phyloP scores from a whole-genome alignment of 192 early-diverging fungal genomes.

The Coemansia sp. region DNA sequence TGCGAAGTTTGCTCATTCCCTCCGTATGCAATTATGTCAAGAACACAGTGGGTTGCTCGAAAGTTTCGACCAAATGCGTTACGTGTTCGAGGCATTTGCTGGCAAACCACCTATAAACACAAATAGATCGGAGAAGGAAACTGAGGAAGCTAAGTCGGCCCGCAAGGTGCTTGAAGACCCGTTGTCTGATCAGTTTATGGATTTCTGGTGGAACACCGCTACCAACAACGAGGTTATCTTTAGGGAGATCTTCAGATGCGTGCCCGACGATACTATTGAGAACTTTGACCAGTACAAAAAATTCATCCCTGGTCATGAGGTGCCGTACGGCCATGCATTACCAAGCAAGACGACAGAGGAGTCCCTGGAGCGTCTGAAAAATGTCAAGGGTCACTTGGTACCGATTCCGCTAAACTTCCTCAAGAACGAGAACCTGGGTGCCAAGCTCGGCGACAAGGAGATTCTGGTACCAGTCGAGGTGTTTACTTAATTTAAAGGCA shows the following conservation, averaged over 20 bases:
- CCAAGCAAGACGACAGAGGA: conserved; percentile 19
- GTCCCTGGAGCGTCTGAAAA: conserved; percentile 36
- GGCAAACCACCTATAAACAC: conserved; percentile 44
- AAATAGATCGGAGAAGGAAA: conserved; percentile 13
- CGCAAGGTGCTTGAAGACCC: conserved; percentile 65
- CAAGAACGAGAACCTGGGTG: conserved; percentile 53
- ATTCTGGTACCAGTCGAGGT: conserved; percentile 53
- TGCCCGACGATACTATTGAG: conserved; percentile 79
- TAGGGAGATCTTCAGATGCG: conserved; percentile 81
- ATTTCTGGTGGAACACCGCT: conserved; percentile 68
- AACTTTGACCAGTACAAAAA: conserved; percentile 61
- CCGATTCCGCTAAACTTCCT: conserved; percentile 56
- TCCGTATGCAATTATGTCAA: conserved; percentile 76
- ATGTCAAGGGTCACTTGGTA: conserved; percentile 52
- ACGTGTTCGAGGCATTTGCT: conserved; percentile 44
- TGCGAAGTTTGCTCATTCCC: conserved; percentile 69
- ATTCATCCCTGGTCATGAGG: conserved; percentile 50
- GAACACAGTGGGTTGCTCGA: conserved; percentile 80
- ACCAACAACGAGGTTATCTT: conserved; percentile 68
- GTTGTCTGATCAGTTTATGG: conserved; percentile 61
- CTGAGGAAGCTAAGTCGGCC: background rate
- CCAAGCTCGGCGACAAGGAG: conserved; percentile 53
- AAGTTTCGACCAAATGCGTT: conserved; percentile 49
- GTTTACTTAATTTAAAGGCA: conserved; percentile 24
- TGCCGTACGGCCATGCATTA: conserved; percentile 49